Evolutionary conservation across 2,329 filamentous ascomycete species (phyloP).

Genomic region (Colletotrichum paranaense): DNA sequence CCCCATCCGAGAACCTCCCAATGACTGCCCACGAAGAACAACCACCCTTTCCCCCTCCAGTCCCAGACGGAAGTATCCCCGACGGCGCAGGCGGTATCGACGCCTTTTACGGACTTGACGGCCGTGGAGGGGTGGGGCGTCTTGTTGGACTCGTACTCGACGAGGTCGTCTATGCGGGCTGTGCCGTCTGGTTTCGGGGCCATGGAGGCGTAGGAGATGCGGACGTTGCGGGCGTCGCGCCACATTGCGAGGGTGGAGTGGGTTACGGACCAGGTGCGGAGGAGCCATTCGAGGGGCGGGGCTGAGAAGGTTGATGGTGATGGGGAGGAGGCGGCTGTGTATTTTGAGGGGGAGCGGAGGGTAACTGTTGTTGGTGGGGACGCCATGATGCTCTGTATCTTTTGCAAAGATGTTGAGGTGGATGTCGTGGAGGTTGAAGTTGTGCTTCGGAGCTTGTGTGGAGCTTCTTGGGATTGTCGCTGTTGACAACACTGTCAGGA

Average conservation of each 20-base stretch:
- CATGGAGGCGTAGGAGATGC: slow-evolving; percentile 78
- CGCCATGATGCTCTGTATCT: slow-evolving; percentile 21
- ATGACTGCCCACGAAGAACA: slow-evolving; percentile 77
- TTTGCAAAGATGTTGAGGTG: not conserved
- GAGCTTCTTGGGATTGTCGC: not conserved
- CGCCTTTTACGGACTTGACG: slow-evolving; percentile 71
- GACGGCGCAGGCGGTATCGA: slow-evolving; percentile 63
- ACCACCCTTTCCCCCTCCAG: slow-evolving; percentile 82
- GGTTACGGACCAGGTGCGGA: slow-evolving; percentile 78
- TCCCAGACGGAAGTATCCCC: slow-evolving; percentile 65
- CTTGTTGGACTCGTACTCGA: slow-evolving; percentile 72
- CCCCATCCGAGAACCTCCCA: slow-evolving; percentile 89
- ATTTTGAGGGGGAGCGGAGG: slow-evolving; percentile 58
- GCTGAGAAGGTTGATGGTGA: slow-evolving; percentile 44
- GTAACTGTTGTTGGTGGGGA: slow-evolving; percentile 24
- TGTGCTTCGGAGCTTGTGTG: not conserved
- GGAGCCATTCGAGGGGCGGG: slow-evolving; percentile 69
- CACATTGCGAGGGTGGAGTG: slow-evolving; percentile 85
- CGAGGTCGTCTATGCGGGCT: slow-evolving; percentile 74
- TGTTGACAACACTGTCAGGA: not conserved
- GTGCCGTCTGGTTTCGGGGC: slow-evolving; percentile 50
- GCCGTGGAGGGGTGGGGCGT: slow-evolving; percentile 45
- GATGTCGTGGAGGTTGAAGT: not conserved
- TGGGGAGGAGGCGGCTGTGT: slow-evolving; percentile 45
- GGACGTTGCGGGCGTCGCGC: slow-evolving; percentile 82